phyloP scores from a whole-genome alignment of 306 rosid genomes.

The Ammopiptanthus mongolicus region DNA sequence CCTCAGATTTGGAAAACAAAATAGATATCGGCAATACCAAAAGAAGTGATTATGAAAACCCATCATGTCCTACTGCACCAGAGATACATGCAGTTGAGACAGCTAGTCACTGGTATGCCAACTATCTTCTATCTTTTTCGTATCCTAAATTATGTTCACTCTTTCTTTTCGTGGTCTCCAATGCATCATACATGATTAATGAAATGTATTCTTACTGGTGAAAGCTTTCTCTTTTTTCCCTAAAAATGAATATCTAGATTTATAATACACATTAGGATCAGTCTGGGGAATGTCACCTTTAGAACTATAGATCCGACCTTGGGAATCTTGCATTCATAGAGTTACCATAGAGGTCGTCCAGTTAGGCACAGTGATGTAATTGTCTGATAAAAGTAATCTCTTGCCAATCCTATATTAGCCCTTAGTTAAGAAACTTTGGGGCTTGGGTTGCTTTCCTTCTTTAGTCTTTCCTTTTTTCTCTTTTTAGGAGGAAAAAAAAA shows the following conservation, averaged over 20 bases:
- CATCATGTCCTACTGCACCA: constrained; percentile 14
- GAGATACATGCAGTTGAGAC: constrained; percentile 29
- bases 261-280: no score
- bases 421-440: no score
- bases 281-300: no score
- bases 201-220: background rate
- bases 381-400: no score
- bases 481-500: no score
- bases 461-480: no score
- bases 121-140: constrained; percentile 8
- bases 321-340: no score
- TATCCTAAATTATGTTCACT: constrained; percentile 1
- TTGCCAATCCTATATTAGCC: no score
- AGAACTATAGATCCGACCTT: no score
- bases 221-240: background rate
- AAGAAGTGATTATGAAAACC: constrained; percentile 23
- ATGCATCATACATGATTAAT: background rate
- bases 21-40: background rate
- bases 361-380: no score
- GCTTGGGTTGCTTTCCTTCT: no score
- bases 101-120: constrained; percentile 35
- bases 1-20: constrained; percentile 33
- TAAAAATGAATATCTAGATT: background rate
- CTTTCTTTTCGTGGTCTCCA: background rate
- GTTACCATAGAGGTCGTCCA: no score